Conservation (phyloP, 176 grass and related monocot genomes). For the Melocanna baccifera region DNA sequence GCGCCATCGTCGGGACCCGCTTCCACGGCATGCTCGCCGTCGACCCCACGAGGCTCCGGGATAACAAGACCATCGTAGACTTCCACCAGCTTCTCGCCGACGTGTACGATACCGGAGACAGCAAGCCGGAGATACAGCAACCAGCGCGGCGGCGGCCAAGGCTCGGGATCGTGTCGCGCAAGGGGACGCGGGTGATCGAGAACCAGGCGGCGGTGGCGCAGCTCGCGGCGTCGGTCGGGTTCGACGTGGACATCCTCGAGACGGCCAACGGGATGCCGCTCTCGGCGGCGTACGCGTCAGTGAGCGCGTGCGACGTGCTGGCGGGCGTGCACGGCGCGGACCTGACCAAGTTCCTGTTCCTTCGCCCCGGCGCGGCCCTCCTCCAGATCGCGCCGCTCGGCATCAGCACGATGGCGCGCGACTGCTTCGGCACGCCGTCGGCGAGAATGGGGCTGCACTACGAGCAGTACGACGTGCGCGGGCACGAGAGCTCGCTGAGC, state of each 20-base stretch:
- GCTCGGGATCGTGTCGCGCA: slow-evolving; percentile 56
- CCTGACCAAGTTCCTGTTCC: slow-evolving; percentile 72
- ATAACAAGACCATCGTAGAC: slow-evolving; percentile 45
- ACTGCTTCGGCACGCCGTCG: slow-evolving; percentile 46
- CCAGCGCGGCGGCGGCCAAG: neutral
- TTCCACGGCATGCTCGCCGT: slow-evolving; percentile 58
- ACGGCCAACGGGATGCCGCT: slow-evolving; percentile 39
- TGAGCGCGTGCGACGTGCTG: slow-evolving; percentile 62
- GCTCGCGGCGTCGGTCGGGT: slow-evolving; percentile 14
- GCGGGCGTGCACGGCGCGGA: slow-evolving; percentile 81
- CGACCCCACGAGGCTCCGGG: slow-evolving; percentile 15
- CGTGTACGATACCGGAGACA: slow-evolving; percentile 2
- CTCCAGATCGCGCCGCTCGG: slow-evolving; percentile 63
- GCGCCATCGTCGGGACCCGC: slow-evolving; percentile 52
- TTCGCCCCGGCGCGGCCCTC: slow-evolving; percentile 36
- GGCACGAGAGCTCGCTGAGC: slow-evolving; percentile 59
- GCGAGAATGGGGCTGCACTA: slow-evolving; percentile 49
- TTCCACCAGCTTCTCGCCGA: slow-evolving; percentile 44
- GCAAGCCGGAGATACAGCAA: no score
- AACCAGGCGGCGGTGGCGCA: slow-evolving; percentile 50
- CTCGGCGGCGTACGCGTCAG: slow-evolving; percentile 20
- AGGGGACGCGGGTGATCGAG: slow-evolving; percentile 60
- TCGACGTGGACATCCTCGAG: slow-evolving; percentile 51
- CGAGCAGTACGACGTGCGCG: slow-evolving; percentile 50
- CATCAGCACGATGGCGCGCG: slow-evolving; percentile 11